Evolutionary conservation across 192 early-diverging fungal genomes (phyloP).

Genomic region (Mortierella alpina): DNA sequence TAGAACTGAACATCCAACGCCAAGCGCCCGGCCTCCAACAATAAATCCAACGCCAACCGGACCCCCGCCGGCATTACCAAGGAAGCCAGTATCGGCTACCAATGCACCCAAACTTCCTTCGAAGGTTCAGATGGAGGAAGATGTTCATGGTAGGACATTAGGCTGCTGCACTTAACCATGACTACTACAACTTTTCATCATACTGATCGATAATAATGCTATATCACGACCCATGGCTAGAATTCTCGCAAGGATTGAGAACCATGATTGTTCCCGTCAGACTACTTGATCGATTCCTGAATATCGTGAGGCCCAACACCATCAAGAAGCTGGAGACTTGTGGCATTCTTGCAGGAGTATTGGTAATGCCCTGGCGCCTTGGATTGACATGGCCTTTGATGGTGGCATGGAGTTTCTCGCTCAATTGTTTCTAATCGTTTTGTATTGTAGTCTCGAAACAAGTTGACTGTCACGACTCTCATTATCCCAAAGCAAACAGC

Average conservation of each 20-base stretch:
- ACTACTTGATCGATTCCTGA: slow-evolving; percentile 75
- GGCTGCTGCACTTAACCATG: not conserved
- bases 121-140: slow-evolving; percentile 38
- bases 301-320: slow-evolving; percentile 80
- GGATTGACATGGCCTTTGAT: not conserved
- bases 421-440: not conserved
- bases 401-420: not conserved
- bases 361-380: slow-evolving; percentile 60
- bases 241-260: slow-evolving; percentile 73
- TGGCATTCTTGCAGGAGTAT: slow-evolving; percentile 82
- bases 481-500: slow-evolving; percentile 92
- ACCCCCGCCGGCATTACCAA: slow-evolving; percentile 29
- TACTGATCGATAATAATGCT: not conserved
- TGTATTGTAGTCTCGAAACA: slow-evolving; percentile 60
- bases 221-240: slow-evolving; percentile 1
- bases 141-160: slow-evolving; percentile 29
- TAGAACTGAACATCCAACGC: slow-evolving; percentile 4
- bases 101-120: slow-evolving; percentile 43
- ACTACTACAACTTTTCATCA: not conserved
- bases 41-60: slow-evolving; percentile 18
- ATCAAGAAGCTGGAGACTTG: slow-evolving; percentile 87
- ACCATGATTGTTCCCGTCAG: slow-evolving; percentile 72
- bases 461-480: slow-evolving; percentile 75
- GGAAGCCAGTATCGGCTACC: slow-evolving; percentile 12
- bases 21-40: not conserved